phyloP scores from a whole-genome alignment of 352 stramenopile genomes.

The Pythium folliculosum region DNA sequence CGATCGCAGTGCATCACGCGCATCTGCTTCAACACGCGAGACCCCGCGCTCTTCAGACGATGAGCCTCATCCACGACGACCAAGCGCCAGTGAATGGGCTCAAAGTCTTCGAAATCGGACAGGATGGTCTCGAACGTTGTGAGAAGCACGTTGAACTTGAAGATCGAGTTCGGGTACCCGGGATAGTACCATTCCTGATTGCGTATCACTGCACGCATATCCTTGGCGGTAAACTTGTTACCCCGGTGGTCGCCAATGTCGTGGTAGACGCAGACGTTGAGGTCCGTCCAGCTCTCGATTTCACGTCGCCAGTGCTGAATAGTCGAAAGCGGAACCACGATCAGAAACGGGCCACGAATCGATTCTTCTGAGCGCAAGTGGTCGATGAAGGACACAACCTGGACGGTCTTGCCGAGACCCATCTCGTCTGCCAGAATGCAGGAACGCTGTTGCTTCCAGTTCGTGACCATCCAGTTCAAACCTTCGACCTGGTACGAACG shows the following conservation, averaged over 20 bases:
- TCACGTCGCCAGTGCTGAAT: constrained; percentile 89
- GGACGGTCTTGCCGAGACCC: constrained; percentile 94
- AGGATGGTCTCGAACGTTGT: constrained; percentile 86
- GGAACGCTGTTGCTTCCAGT: constrained; percentile 86
- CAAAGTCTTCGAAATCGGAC: constrained; percentile 83
- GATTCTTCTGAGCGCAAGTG: constrained; percentile 83
- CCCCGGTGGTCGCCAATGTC: constrained; percentile 86
- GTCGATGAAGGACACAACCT: constrained; percentile 94
- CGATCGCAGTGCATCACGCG: constrained; percentile 80
- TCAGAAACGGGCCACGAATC: constrained; percentile 81
- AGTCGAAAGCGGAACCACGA: constrained; percentile 86
- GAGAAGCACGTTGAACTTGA: constrained; percentile 87
- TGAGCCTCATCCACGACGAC: constrained; percentile 86
- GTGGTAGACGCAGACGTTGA: constrained; percentile 98
- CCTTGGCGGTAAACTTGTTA: constrained; percentile 83
- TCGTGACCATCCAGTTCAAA: constrained; percentile 90
- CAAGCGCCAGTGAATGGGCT: constrained; percentile 85
- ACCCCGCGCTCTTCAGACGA: constrained; percentile 76
- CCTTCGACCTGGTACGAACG: constrained; percentile 86
- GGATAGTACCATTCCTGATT: constrained; percentile 90
- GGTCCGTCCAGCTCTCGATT: constrained; percentile 94
- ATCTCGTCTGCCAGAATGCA: constrained; percentile 92
- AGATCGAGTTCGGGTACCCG: constrained; percentile 89
- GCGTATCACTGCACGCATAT: constrained; percentile 85
- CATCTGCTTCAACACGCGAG: constrained; percentile 88